Evolutionary conservation across 2,329 filamentous ascomycete species (phyloP).

Genomic region (Aspergillus oerlinghausenensis): DNA sequence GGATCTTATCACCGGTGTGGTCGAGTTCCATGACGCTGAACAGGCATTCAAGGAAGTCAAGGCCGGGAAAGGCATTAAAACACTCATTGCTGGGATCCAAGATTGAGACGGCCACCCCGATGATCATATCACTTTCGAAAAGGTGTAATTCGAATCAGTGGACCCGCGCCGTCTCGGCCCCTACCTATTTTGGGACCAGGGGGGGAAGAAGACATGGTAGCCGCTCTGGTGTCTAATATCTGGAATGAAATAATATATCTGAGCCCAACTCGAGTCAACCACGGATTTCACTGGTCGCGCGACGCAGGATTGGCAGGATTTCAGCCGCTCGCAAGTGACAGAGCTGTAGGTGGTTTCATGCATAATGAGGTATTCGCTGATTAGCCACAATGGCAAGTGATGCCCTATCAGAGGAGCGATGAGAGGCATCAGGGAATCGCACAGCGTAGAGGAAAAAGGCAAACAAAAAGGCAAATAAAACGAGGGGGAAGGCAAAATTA

Average conservation of each 20-base stretch:
- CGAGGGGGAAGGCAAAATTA: not conserved
- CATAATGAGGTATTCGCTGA: slow-evolving; percentile 1
- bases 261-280: not conserved
- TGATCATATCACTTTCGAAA: slow-evolving; percentile 1
- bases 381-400: not conserved
- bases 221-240: not conserved
- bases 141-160: not conserved
- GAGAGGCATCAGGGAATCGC: not conserved
- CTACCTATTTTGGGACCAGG: not conserved
- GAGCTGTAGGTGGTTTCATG: not conserved
- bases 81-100: slow-evolving; percentile 40
- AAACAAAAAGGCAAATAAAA: not conserved
- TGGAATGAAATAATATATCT: not conserved
- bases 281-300: not conserved
- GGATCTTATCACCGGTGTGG: slow-evolving; percentile 71
- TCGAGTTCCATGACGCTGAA: slow-evolving; percentile 77
- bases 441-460: not conserved
- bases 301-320: not conserved
- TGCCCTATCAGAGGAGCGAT: not conserved
- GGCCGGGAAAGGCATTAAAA: slow-evolving; percentile 62
- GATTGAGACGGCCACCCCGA: slow-evolving; percentile 6
- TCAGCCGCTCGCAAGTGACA: not conserved
- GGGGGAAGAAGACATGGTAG: not conserved
- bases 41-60: slow-evolving; percentile 83
- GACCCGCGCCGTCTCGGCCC: not conserved